Evolutionary conservation across 257 asterid species (phyloP), one percentile per base, ranked within the genome.

Genomic region (Solanum phureja): DNA sequence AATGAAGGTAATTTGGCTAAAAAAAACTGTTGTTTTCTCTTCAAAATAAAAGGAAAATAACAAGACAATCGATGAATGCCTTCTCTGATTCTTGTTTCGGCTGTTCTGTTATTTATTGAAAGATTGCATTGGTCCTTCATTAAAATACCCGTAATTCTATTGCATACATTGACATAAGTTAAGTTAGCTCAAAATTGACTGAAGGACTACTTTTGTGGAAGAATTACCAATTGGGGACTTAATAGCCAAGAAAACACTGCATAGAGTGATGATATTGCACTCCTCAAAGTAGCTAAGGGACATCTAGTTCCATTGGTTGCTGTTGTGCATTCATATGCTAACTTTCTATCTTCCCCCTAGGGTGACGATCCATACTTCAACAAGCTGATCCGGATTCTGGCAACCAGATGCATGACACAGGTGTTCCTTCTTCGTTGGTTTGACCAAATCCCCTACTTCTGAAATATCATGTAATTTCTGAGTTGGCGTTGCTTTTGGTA

Each of bases 361-460:
- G 97, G 98, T 31, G 92, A 89, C 69, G 99, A 97, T 91, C 98
- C 98, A 46, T 97, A 96, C 94, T 96, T 97, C 76, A 97, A 97
- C 91, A 97, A 97, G 93, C 92, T 97, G 89, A 96, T 97, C 68
- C 98, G 99, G 49, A 97, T 97, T 90, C 94, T 97, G 92, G 96
- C 99, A 56, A 96, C 99, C 86, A 96, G 99, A 90, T 97, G 99
- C 98, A 97, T 97, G 99, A 90, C 99, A 40, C 99, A 97, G 99
- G 99, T 97, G 91, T 89, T 86, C 86, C 66, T 60, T 42, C 87
- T 64, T 87, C 77, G 82, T 83, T 60, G 19, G 24, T 73, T 58
- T 87, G 24, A 18, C 42, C 37, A 33, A 52, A 44, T 44, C 85
- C 40, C 18, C 85, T 27, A 79, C 66, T 14, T 79, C 52, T 44